These are phyloP conservation scores for Crucibulum laeve DNA, from an alignment of 768 basidiomycete genomes.

Conservation along the genomic window DNA sequence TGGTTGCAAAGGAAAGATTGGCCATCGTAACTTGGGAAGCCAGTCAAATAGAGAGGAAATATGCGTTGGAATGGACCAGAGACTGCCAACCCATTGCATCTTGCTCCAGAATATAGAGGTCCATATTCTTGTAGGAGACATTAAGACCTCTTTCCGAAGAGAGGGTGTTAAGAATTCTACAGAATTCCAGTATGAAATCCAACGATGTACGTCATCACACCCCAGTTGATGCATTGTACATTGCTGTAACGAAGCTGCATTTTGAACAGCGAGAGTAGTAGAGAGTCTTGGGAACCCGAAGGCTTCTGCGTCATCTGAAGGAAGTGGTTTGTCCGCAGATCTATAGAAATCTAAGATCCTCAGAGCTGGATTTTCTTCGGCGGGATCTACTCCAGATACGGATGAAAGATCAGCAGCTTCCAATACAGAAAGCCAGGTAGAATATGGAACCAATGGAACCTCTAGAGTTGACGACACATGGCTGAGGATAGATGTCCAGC, in stretches of 20 bases:
- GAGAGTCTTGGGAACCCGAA: slow-evolving; percentile 16
- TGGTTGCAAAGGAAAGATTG: no score
- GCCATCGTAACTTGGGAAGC: no score
- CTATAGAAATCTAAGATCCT: slow-evolving; percentile 23
- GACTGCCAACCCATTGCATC: no score
- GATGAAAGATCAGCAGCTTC: slow-evolving; percentile 10
- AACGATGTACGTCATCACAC: slow-evolving; percentile 8
- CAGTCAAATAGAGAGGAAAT: no score
- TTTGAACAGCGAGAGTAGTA: slow-evolving; percentile 5
- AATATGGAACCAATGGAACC: slow-evolving; percentile 25
- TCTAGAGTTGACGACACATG: slow-evolving; percentile 15
- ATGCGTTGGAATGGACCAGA: no score
- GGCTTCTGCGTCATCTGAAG: slow-evolving; percentile 13
- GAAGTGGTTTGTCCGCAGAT: slow-evolving; percentile 8
- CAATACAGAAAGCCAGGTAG: slow-evolving; percentile 21
- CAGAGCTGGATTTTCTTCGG: slow-evolving; percentile 18
- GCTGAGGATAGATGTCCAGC: slow-evolving; percentile 16
- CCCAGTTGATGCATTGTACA: slow-evolving; percentile 6
- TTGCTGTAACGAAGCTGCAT: slow-evolving; percentile 4
- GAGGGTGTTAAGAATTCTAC: no score
- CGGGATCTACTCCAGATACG: not conserved
- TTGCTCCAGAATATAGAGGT: no score
- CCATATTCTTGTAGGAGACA: no score
- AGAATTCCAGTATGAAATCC: slow-evolving; percentile 13
- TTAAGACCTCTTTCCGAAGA: no score